phyloP scores from a whole-genome alignment of 2,329 filamentous ascomycete genomes.

The Fusarium subtropicale region DNA sequence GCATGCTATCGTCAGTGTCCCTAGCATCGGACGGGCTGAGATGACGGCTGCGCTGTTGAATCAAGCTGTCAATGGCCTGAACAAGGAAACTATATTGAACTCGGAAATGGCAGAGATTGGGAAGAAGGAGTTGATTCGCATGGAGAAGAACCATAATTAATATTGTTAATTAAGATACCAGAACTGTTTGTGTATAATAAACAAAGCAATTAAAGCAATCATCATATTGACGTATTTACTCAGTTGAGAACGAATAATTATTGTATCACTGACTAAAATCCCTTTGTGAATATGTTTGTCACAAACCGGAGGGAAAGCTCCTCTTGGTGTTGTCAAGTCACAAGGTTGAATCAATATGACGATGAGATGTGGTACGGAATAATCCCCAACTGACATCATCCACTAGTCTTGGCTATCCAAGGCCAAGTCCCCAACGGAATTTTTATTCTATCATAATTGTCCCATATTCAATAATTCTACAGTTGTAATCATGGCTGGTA shows the following conservation, averaged over 20 bases:
- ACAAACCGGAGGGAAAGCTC: background rate
- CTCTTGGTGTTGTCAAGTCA: background rate
- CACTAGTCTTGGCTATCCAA: background rate
- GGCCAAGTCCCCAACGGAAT: background rate
- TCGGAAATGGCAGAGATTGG: constrained; percentile 57
- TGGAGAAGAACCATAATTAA: background rate
- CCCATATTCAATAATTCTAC: background rate
- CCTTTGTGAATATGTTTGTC: background rate
- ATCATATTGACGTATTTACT: background rate
- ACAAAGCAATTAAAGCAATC: background rate
- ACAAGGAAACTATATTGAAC: constrained; percentile 59
- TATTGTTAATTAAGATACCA: background rate
- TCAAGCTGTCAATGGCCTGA: constrained; percentile 58
- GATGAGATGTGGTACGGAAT: background rate
- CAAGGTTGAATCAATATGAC: constrained; percentile 1
- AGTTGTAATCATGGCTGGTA: background rate
- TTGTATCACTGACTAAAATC: background rate
- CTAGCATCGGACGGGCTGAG: constrained; percentile 52
- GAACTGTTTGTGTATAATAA: background rate
- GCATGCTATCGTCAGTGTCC: constrained; percentile 44
- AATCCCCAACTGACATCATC: constrained; percentile 12
- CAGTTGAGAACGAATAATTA: background rate
- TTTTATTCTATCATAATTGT: background rate
- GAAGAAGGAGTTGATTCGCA: constrained; percentile 7
- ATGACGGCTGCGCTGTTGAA: constrained; percentile 58